Evolutionary conservation across 371 early-diverging fungal genomes (phyloP), one percentile per base, ranked within the genome.

Genomic region (Saksenaea oblongispora): DNA sequence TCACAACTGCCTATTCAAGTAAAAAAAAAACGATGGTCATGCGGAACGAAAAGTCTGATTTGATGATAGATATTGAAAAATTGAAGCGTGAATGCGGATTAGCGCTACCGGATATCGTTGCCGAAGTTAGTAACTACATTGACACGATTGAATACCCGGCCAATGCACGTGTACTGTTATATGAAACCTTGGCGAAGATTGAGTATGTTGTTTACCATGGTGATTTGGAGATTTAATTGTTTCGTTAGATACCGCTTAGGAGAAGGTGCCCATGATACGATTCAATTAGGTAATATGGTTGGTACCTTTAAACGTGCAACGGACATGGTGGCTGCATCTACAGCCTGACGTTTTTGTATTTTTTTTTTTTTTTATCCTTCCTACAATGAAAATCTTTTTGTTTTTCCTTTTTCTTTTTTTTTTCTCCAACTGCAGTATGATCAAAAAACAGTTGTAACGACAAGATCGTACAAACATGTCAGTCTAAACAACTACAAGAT

Each of bases 21-120:
- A 83, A 37, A 41, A 18, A 27, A n/a, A n/a, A 17, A 53, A 22
- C 17, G 11, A 44, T 47, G 13, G 11, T 13, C 26, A 24, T 34
- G 35, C 37, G 11, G 24, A 42, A 41, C 34, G 9, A 1, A 28
- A 9, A 54, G n/a, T 5, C 54, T 10, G 47, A 41, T 13, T 13
- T 9, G 8, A 24, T 26, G 13, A 27, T 72, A 91, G 91, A 85
- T 36, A 91, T 96, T 37, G 80, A 78, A 1, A 77, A 80, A n/a
- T 66, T 97, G 37, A 91, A 92, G 67, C 77, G 76, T 22, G 91
- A 92, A 54, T 87, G 90, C 58, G 98, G 98, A 0, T 75, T 95
- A 44, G 97, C 98, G 4, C 73, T 98, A 28, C 85, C 88, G 56
- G 98, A 97, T 66, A 93, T 98, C 51, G 74, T 97, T 37, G 83